Evolutionary conservation across 805 yeast species (phyloP), one percentile per base, ranked within the genome.

Genomic region (Ogataea dorogensis): DNA sequence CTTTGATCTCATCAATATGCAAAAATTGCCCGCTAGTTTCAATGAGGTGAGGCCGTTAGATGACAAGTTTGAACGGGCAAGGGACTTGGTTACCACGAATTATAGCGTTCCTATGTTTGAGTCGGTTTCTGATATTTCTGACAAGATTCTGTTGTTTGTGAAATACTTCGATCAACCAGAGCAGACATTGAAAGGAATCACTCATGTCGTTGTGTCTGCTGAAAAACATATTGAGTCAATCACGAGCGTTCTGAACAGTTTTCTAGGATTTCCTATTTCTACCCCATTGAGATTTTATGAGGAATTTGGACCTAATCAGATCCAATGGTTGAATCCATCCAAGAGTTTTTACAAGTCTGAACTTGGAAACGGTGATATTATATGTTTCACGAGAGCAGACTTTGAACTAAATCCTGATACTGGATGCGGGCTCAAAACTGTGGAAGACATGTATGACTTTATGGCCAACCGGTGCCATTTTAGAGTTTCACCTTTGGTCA

Each of bases 291-390:
- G 58, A 11, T 54, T 74, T 13, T 73, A 53, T 44, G 94, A 85
- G 56, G 94, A 85, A 49, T 58, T 81, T 16, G 73, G 77, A 24
- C 75, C 77, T 2, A 64, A 64, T 5, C 68, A 71, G 22, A 67
- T 81, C 24, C 78, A 77, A 16, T 50, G 51, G 9, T 41, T 80
- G 25, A 69, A 60, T 28, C 51, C 55, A 7, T 40, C 46, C n/a
- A 48, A 49, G 21, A 65, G 77, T 2, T 75, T 75, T 51, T 74
- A 71, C 45, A 71, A 74, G 40, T 63, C 71, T 24, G 93, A 85
- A 47, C 53, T 84, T 13, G 66, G 69, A 5, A 73, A 70, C 39
- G 94, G 94, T 49, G 94, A 85, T 53, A 81, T 85, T 11, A 54
- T 85, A 17, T 60, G 66, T 30, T 50, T 58, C 35, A 47, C 58